Evolutionary conservation across 129 eudicot genomes (phyloP).

Genomic region (Helianthus tuberosus): DNA sequence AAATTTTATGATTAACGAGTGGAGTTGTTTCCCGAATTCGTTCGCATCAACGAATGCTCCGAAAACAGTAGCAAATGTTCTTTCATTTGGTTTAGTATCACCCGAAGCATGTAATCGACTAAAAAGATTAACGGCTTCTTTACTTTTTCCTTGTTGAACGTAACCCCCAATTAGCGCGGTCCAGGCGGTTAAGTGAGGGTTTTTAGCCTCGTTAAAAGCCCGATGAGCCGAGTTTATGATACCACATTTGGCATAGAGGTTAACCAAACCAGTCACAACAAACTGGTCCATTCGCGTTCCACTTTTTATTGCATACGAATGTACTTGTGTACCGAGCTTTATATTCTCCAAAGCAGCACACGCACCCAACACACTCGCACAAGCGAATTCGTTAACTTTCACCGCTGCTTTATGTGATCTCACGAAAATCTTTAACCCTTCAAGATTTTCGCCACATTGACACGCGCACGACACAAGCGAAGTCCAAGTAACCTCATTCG

Average conservation of each 20-base stretch:
- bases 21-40: conserved; percentile 56
- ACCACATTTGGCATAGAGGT: conserved; percentile 68
- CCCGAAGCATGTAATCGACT: conserved; percentile 41
- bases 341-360: conserved; percentile 52
- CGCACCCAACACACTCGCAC: conserved; percentile 59
- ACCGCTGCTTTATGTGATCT: conserved; percentile 51
- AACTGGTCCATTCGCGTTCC: conserved; percentile 65
- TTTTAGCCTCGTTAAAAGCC: conserved; percentile 49
- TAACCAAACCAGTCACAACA: conserved; percentile 65
- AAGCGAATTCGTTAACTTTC: conserved; percentile 49
- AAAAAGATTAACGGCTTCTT: conserved; percentile 53
- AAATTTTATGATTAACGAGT: conserved; percentile 53
- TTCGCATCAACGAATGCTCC: conserved; percentile 53
- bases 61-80: conserved; percentile 56
- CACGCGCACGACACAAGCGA: conserved; percentile 55
- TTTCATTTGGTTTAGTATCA: conserved; percentile 54
- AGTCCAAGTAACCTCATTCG: conserved; percentile 61
- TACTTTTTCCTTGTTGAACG: conserved; percentile 46
- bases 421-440: conserved; percentile 49
- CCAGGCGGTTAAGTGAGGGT: conserved; percentile 63
- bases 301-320: conserved; percentile 43
- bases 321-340: conserved; percentile 63
- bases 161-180: conserved; percentile 74
- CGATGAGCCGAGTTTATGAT: conserved; percentile 39
- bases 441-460: conserved; percentile 58